Evolutionary conservation across 2,329 filamentous ascomycete genomes (phyloP), one percentile per base, ranked within the genome.

Genomic region (Phyllosticta citriasiana): DNA sequence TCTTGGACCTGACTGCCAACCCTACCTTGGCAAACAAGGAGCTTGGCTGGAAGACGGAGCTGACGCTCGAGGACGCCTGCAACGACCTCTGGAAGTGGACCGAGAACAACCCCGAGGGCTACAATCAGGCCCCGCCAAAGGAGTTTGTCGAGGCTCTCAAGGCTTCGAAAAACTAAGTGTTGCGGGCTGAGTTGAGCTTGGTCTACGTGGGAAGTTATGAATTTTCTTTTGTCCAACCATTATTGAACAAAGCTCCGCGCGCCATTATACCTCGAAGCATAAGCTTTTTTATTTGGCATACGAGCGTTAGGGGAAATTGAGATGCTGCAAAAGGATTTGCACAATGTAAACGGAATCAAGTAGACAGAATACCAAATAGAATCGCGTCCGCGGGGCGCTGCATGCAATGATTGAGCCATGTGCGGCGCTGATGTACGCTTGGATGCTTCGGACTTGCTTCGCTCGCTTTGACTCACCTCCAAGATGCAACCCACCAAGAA

Each of bases 1-100:
- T 99, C 19, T 81, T 99, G 62, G 88, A 99, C 77, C 85, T 99
- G 55, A 99, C 94, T 24, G 91, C 94, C 66, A 95, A 97, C 77
- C 89, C 94, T 12, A 82, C 84, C 3, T 84, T 91, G 47, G 94
- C 94, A 58, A 96, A 96, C 77, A 79, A 84, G 73, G 94, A 99
- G 79, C 82, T 99, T 59, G 80, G 85, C 65, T 99, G 94, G 94
- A 92, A 92, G 81, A 92, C 94, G 1, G 84, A 95, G 78, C 81
- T 88, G 62, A 92, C 89, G 22, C 85, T 99, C 73, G 93, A 97
- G 78, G 86, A 96, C 74, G 92, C 93, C 26, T 99, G 94, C 74
- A 85, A 87, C 67, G 91, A 99, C 76, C 81, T 99, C 66, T 99
- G 94, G 94, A 87, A 86, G 71, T 99, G 94, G 94, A 96, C 95